Evolutionary conservation across 2,329 filamentous ascomycete genomes (phyloP).

Genomic region (Torrubiella hemipterigena): DNA sequence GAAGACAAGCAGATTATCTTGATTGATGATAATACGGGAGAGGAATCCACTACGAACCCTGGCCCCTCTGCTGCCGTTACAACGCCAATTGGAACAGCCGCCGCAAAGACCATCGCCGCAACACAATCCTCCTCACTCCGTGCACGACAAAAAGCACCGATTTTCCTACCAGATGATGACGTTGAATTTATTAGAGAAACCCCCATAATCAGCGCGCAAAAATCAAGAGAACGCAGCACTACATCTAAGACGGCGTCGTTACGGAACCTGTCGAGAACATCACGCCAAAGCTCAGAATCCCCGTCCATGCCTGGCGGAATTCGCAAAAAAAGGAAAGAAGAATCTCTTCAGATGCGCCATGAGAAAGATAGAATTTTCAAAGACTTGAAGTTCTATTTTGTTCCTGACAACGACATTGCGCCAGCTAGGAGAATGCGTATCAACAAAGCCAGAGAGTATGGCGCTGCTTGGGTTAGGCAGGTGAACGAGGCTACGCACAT

Average conservation of each 20-base stretch:
- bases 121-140: no score
- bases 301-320: slow-evolving; percentile 1
- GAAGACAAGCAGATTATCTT: no score
- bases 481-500: slow-evolving; percentile 60
- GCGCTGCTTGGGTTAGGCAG: slow-evolving; percentile 56
- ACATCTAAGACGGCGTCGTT: no score
- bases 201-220: no score
- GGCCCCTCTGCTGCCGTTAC: no score
- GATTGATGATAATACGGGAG: no score
- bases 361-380: slow-evolving; percentile 47
- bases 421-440: slow-evolving; percentile 59
- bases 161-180: neutral
- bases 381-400: slow-evolving; percentile 57
- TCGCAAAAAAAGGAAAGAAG: slow-evolving; percentile 29
- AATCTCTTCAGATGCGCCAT: slow-evolving; percentile 30
- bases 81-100: no score
- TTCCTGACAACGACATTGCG: slow-evolving; percentile 68
- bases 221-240: no score
- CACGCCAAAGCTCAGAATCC: neutral
- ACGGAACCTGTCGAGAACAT: no score
- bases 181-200: slow-evolving; percentile 4
- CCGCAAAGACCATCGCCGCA: no score
- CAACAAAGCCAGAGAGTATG: slow-evolving; percentile 60
- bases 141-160: no score
- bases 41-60: no score